phyloP scores from a whole-genome alignment of 2,329 filamentous ascomycete species.

The Penicillium thymicola region DNA sequence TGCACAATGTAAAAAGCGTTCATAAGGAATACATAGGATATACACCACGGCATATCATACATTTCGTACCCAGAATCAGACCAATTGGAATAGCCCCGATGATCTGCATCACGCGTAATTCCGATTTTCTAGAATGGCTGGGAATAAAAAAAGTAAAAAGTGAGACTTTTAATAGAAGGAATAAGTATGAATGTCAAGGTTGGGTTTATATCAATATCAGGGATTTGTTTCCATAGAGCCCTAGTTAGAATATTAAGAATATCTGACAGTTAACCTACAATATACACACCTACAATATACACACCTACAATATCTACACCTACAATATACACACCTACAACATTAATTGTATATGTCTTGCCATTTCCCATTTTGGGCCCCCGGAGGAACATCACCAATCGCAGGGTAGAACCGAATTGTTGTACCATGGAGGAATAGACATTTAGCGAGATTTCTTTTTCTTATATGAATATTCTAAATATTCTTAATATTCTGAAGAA shows the following conservation, averaged over 20 bases:
- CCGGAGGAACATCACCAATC: constrained; percentile 18
- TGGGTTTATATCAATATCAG: background rate
- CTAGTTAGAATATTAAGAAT: too few species aligned
- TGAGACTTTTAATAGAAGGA: background rate
- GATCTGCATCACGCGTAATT: background rate
- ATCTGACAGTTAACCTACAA: too few species aligned
- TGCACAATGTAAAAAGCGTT: background rate
- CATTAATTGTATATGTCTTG: too few species aligned
- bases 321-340: too few species aligned
- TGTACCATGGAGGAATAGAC: constrained; percentile 10
- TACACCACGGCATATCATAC: background rate
- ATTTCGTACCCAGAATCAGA: background rate
- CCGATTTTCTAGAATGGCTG: background rate
- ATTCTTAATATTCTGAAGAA: background rate
- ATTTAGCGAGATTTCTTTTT: background rate
- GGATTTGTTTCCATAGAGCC: background rate
- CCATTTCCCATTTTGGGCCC: background rate
- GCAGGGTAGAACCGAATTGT: constrained; percentile 4
- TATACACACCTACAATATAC: too few species aligned
- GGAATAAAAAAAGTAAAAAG: background rate
- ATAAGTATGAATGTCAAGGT: background rate
- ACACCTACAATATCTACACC: too few species aligned
- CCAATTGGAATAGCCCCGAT: background rate
- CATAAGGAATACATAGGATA: background rate
- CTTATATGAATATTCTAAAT: background rate